These are phyloP conservation scores for Eucalyptus pauciflora DNA, from an alignment of 345 rosid genomes.

Conservation along the genomic window DNA sequence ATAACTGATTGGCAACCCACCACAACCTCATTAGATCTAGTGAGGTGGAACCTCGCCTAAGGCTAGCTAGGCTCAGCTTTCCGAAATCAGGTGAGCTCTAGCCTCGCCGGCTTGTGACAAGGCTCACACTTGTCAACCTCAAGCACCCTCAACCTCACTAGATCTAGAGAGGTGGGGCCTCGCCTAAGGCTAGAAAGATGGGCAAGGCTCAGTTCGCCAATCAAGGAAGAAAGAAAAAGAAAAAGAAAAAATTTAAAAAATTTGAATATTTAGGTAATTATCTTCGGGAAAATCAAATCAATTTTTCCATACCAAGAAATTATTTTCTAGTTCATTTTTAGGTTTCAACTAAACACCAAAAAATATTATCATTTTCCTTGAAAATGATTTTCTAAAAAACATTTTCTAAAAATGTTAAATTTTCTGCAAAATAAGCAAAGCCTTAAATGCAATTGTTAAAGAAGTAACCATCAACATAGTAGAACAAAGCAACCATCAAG, in stretches of 20 bases:
- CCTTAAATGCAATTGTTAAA: neutral
- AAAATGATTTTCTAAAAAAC: fast-evolving
- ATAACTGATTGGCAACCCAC: fast-evolving
- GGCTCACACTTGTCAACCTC: neutral
- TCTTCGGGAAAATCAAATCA: neutral
- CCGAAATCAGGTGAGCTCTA: too few relatives aligned
- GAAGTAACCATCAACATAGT: neutral
- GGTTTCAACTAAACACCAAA: neutral
- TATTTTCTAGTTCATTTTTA: too few relatives aligned
- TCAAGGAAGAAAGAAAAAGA: neutral
- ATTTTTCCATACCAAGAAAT: too few relatives aligned
- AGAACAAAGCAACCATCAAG: neutral
- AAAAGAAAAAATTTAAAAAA: too few relatives aligned
- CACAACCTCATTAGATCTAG: neutral
- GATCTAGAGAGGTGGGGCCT: neutral
- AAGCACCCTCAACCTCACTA: neutral
- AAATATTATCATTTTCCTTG: neutral
- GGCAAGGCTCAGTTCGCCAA: fast-evolving
- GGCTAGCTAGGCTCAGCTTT: too few relatives aligned
- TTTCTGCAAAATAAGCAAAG: neutral
- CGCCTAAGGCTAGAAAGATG: neutral
- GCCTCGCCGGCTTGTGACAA: fast-evolving
- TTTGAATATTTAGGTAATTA: neutral
- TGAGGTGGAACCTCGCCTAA: too few relatives aligned
- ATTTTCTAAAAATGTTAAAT: neutral